These are phyloP conservation scores for Eutrema heterophyllum DNA, from an alignment of 345 rosid genomes.

Conservation along the genomic window DNA sequence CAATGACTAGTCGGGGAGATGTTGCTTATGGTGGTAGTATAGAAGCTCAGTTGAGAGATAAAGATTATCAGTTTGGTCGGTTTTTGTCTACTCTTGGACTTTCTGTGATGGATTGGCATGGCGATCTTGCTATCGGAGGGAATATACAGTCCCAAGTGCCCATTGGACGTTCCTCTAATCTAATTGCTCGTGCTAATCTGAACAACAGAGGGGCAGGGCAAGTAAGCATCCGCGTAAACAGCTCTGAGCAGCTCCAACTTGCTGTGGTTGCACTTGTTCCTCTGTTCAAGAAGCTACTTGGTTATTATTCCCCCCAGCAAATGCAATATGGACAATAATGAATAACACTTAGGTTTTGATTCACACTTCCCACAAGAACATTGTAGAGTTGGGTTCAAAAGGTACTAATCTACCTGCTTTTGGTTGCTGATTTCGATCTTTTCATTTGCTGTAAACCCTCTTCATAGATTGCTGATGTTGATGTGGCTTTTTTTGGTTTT, in stretches of 20 bases:
- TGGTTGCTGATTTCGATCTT: neutral
- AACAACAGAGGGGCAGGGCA: constrained; percentile 93
- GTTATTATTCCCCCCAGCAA: constrained; percentile 41
- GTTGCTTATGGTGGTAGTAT: constrained; percentile 90
- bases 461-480: neutral
- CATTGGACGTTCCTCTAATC: constrained; percentile 65
- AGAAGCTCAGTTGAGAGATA: constrained; percentile 83
- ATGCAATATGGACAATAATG: constrained; percentile 66
- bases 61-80: constrained; percentile 79
- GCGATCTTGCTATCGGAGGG: constrained; percentile 91
- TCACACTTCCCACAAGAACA: constrained; percentile 22
- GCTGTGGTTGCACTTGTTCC: constrained; percentile 72
- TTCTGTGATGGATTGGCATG: constrained; percentile 97
- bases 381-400: constrained; percentile 6
- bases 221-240: constrained; percentile 66
- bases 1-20: constrained; percentile 78
- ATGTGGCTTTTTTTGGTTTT: neutral
- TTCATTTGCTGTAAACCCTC: neutral
- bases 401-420: constrained; percentile 1
- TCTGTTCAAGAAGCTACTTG: constrained; percentile 61
- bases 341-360: constrained; percentile 28
- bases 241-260: constrained; percentile 89
- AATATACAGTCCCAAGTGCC: constrained; percentile 85
- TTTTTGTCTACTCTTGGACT: constrained; percentile 74
- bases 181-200: constrained; percentile 78